Percentiles rank a stretch among this genome's conserved stretches.
These are phyloP conservation scores for Sclerotinia nivalis DNA, from an alignment of 2,329 filamentous ascomycete genomes.

Conservation along the genomic window DNA sequence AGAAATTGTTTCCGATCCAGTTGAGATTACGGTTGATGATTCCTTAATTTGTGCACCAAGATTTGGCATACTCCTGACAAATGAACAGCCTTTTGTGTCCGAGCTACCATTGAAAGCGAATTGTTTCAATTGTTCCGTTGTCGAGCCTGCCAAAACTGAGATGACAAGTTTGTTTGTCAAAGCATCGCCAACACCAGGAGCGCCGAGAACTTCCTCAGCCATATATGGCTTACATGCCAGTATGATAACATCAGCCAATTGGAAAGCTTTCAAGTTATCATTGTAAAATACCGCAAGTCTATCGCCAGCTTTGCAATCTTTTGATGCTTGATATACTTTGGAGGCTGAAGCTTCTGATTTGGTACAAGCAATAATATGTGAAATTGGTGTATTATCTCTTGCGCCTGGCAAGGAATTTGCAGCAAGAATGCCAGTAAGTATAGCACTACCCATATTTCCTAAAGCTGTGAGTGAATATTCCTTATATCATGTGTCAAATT, in stretches of 20 bases:
- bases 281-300: slow-evolving; percentile 15
- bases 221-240: slow-evolving; percentile 24
- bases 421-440: slow-evolving; percentile 18
- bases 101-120: slow-evolving; percentile 11
- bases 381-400: slow-evolving; percentile 20
- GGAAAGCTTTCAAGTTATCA: slow-evolving; percentile 19
- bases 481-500: background rate
- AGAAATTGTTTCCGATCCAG: slow-evolving; percentile 8
- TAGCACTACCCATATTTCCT: slow-evolving; percentile 23
- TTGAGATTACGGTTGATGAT: slow-evolving; percentile 20
- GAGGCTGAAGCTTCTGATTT: slow-evolving; percentile 19
- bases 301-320: slow-evolving; percentile 9
- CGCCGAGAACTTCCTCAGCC: slow-evolving; percentile 20
- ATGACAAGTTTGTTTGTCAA: slow-evolving; percentile 24
- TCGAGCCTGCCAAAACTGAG: slow-evolving; percentile 21
- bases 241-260: slow-evolving; percentile 16
- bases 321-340: slow-evolving; percentile 12
- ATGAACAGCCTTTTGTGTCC: slow-evolving; percentile 4
- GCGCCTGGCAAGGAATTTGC: slow-evolving; percentile 2
- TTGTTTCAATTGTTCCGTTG: slow-evolving; percentile 5
- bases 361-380: slow-evolving; percentile 22
- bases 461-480: background rate
- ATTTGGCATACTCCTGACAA: slow-evolving; percentile 21
- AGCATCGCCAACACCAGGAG: slow-evolving; percentile 19
- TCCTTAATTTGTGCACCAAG: slow-evolving; percentile 22